Evolutionary conservation across 805 yeast genomes (phyloP).

Genomic region (Yarrowia sp.): DNA sequence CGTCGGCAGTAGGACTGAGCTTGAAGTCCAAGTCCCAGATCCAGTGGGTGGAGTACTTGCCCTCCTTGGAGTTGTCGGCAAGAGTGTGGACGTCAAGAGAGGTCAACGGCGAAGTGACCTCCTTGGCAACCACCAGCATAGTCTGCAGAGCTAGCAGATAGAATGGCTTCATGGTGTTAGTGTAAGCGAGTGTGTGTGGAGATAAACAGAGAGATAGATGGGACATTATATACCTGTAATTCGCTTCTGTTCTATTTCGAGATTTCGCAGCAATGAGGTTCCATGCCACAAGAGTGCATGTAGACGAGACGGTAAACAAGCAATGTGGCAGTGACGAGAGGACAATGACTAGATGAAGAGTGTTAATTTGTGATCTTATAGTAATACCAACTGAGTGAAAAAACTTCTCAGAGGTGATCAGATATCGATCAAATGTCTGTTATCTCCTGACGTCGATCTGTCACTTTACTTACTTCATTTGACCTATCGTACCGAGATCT

Average conservation of each 20-base stretch:
- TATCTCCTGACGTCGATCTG: too few relatives aligned
- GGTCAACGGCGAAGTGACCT: constrained; percentile 21
- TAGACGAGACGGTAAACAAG: not conserved
- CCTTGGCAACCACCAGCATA: constrained; percentile 14
- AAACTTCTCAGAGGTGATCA: too few relatives aligned
- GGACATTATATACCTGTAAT: too few relatives aligned
- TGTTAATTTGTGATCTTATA: too few relatives aligned
- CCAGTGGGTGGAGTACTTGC: not conserved
- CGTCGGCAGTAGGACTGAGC: not conserved
- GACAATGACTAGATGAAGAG: too few relatives aligned
- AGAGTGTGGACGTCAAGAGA: constrained; percentile 3
- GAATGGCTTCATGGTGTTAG: constrained; percentile 8
- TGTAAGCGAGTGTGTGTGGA: constrained; percentile 9
- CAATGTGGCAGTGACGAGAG: not conserved
- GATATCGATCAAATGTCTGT: too few relatives aligned
- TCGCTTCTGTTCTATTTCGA: too few relatives aligned
- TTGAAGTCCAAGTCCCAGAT: constrained; percentile 4
- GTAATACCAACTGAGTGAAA: too few relatives aligned
- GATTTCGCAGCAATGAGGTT: not conserved
- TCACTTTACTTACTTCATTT: too few relatives aligned
- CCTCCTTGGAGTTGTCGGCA: not conserved
- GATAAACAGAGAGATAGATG: too few relatives aligned
- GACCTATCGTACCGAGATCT: too few relatives aligned
- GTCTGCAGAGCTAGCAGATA: constrained; percentile 13
- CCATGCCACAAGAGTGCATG: not conserved